Evolutionary conservation across 495 filamentous ascomycete species (phyloP).

Genomic region (Immersiella caudata): DNA sequence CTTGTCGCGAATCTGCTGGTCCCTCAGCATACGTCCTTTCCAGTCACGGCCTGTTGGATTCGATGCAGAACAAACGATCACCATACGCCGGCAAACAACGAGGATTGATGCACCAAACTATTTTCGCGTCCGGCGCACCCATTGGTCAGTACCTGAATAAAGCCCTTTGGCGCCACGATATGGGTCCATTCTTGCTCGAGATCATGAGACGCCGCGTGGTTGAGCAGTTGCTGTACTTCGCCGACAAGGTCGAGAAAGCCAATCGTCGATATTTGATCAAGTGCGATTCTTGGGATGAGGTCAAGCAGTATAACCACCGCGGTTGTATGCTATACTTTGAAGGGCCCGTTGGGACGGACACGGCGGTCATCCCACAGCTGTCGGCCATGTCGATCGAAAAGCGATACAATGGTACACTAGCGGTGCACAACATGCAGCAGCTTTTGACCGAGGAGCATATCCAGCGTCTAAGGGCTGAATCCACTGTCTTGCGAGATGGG

Average conservation of each 20-base stretch:
- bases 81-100: conserved; percentile 3
- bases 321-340: conserved; percentile 45
- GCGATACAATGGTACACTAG: conserved; percentile 30
- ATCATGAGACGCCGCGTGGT: conserved; percentile 54
- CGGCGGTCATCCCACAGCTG: conserved; percentile 24
- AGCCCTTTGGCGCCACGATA: conserved; percentile 66
- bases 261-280: conserved; percentile 40
- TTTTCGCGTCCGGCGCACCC: neutral
- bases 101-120: conserved; percentile 19
- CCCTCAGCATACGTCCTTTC: conserved; percentile 22
- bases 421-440: conserved; percentile 47
- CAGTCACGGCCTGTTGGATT: conserved; percentile 21
- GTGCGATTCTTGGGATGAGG: conserved; percentile 41
- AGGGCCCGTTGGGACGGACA: neutral
- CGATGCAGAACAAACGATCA: neutral
- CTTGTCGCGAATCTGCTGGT: neutral
- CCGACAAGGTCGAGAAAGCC: conserved; percentile 27
- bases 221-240: conserved; percentile 42
- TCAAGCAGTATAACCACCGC: conserved; percentile 32
- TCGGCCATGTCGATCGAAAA: conserved; percentile 38
- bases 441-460: conserved; percentile 45
- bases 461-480: conserved; percentile 32
- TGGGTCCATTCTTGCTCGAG: conserved; percentile 62
- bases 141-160: conserved; percentile 17
- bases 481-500: conserved; percentile 36